Percentiles rank a stretch among this genome's conserved stretches.
Conservation (phyloP, 495 filamentous ascomycete species). For the Collariella sp. region DNA sequence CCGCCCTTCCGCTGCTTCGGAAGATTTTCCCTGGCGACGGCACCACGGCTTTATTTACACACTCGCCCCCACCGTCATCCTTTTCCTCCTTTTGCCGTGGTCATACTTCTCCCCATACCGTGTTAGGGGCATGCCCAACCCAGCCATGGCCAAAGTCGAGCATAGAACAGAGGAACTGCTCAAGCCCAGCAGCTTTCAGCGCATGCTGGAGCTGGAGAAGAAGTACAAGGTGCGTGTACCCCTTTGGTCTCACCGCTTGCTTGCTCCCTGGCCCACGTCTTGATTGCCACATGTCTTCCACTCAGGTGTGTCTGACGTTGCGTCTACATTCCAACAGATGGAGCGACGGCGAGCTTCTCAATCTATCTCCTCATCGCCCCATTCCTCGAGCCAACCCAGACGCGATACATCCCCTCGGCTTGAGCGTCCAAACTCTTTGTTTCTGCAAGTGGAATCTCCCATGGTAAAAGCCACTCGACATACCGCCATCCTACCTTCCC, state of each 20-base stretch:
- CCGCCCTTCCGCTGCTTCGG: background rate
- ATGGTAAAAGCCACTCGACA: conserved; percentile 40
- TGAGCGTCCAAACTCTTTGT: conserved; percentile 18
- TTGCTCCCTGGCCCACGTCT: conserved; percentile 7
- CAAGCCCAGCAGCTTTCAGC: conserved; percentile 38
- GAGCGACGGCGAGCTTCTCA: conserved; percentile 17
- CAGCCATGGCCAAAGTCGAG: conserved; percentile 23
- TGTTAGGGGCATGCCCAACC: conserved; percentile 16
- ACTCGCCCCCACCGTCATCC: conserved; percentile 7
- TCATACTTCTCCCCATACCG: conserved; percentile 18
- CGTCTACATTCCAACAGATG: conserved; percentile 16
- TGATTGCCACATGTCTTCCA: conserved; percentile 22
- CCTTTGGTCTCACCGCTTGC: conserved; percentile 5
- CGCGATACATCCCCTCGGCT: conserved; percentile 15
- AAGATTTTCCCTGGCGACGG: background rate
- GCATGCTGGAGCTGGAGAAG: conserved; percentile 46
- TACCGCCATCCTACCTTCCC: conserved; percentile 28
- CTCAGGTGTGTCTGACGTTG: conserved; percentile 20
- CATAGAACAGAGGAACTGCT: conserved; percentile 21
- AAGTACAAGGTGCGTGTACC: conserved; percentile 40
- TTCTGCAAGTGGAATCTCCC: conserved; percentile 20
- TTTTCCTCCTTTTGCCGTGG: conserved; percentile 13
- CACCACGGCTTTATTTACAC: conserved; percentile 1
- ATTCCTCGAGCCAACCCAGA: conserved; percentile 5
- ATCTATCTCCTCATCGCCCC: conserved; percentile 13